Conservation (phyloP, 2,329 filamentous ascomycete species). For the Penicillium occitanis region DNA sequence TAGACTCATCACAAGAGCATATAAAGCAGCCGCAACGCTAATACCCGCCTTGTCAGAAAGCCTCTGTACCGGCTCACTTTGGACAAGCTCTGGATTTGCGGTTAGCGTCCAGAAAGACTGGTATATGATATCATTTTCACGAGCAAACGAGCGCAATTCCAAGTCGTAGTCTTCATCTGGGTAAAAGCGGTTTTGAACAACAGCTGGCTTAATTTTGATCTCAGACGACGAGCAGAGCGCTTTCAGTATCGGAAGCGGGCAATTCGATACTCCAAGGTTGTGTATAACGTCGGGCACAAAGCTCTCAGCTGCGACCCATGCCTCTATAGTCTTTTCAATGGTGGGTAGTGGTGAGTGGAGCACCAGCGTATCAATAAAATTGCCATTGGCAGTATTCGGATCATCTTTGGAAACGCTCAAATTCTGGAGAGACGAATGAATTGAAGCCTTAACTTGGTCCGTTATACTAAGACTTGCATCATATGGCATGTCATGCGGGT, state of each 20-base stretch:
- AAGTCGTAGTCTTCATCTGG: slow-evolving; percentile 59
- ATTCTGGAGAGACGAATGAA: slow-evolving; percentile 65
- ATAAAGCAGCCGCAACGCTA: slow-evolving; percentile 52
- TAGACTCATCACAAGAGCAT: slow-evolving; percentile 57
- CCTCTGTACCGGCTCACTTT: slow-evolving; percentile 47
- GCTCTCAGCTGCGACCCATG: slow-evolving; percentile 65
- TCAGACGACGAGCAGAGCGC: slow-evolving; percentile 47
- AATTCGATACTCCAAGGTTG: slow-evolving; percentile 73
- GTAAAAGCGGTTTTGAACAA: slow-evolving; percentile 78
- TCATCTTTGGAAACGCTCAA: slow-evolving; percentile 45
- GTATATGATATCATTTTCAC: slow-evolving; percentile 54
- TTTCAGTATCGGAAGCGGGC: slow-evolving; percentile 58
- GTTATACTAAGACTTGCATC: slow-evolving; percentile 57
- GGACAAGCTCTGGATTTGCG: slow-evolving; percentile 55
- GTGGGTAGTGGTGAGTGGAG: slow-evolving; percentile 58
- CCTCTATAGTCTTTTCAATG: slow-evolving; percentile 56
- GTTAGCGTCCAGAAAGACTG: slow-evolving; percentile 64
- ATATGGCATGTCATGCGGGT: slow-evolving; percentile 62
- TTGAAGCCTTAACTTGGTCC: slow-evolving; percentile 66
- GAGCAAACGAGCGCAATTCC: slow-evolving; percentile 58
- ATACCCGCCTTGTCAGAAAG: slow-evolving; percentile 51
- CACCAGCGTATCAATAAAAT: slow-evolving; percentile 60
- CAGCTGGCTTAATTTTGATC: slow-evolving; percentile 54
- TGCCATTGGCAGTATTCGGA: slow-evolving; percentile 38
- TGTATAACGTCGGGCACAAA: slow-evolving; percentile 66